A percentile compares a stretch with the other conserved stretches of the same genome.
Conservation (phyloP, 176 grass and related monocot genomes). For the Phyllostachys edulis region DNA sequence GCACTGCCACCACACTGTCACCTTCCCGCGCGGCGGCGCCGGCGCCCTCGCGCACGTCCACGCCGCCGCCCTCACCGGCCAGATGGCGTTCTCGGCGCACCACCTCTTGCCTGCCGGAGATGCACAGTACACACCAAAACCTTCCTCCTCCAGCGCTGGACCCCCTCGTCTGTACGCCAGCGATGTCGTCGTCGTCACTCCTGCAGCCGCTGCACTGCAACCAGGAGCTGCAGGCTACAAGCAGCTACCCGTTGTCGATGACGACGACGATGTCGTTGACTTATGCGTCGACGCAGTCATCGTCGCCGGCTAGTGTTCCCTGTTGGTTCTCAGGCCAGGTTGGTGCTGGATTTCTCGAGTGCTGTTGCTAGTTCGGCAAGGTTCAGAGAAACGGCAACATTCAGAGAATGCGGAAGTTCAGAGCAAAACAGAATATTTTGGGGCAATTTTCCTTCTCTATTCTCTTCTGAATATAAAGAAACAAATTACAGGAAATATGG, state of each 20-base stretch:
- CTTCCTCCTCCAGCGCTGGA: neutral
- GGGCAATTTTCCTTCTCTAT: too few relatives aligned
- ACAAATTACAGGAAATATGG: too few relatives aligned
- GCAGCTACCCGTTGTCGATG: neutral
- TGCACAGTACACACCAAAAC: neutral
- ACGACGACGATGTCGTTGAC: neutral
- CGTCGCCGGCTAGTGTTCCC: neutral
- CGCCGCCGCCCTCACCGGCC: slow-evolving; percentile 25
- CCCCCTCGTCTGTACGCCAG: neutral
- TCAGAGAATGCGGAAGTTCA: too few relatives aligned
- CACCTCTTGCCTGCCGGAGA: neutral
- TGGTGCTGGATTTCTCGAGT: too few relatives aligned
- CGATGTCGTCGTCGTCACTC: neutral
- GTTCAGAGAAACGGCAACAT: too few relatives aligned
- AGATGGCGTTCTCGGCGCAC: slow-evolving; percentile 30
- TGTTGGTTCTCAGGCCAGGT: too few relatives aligned
- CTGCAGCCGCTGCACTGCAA: slow-evolving; percentile 16
- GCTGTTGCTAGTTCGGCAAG: too few relatives aligned
- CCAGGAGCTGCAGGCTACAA: slow-evolving; percentile 16
- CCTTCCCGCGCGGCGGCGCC: slow-evolving; percentile 32
- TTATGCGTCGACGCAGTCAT: neutral
- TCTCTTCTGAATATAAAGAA: too few relatives aligned
- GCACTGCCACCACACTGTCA: slow-evolving; percentile 70
- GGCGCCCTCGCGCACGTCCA: slow-evolving; percentile 22
- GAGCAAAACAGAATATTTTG: too few relatives aligned